Evolutionary conservation across 2,329 filamentous ascomycete genomes (phyloP), one percentile per base, ranked within the genome.

Genomic region (Verticillium tricorpus): DNA sequence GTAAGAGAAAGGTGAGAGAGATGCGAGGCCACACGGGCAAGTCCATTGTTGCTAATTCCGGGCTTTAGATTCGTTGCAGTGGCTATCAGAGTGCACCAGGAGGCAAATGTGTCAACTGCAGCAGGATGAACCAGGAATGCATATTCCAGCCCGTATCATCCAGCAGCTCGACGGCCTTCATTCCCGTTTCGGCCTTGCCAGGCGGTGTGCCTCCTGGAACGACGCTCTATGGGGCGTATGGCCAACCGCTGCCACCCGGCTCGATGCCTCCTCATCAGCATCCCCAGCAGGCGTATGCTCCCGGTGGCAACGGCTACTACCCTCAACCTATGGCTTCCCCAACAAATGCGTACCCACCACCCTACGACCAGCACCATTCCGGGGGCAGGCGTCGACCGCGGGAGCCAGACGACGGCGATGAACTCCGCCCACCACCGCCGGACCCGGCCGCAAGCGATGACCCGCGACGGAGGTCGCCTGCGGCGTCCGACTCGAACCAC

Each of bases 51-150:
- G 63, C 69, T 74, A 65, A 76, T 62, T 45, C 50, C 40, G 54
- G 12, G 9, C 25, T 50, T 19, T 62, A 86, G 84, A 87, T 87
- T 65, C 82, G 84, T 40, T 87, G 84, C 74, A 86, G 83, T 64
- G 84, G 84, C 32, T 86, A 86, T 65, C 80, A 84, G 62, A 85
- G 83, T 64, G 83, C 82, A 0, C 81, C 82, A 0, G 84, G 84
- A 22, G 84, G 84, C 12, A 85, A 86, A 65, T 87, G 84, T 66
- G 80, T 83, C 60, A 87, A 86, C 67, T 87, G 84, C 67, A 82
- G 84, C 45, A 83, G 85, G 64, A 85, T 86, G 74, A 84, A 84
- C 57, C 85, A 86, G 66, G 84, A 87, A 64, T 87, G 84, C 63
- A 79, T 86, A 15, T 86, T 87, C 63, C 84, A 86, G 67, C 84